These are phyloP conservation scores for Termitomyces sp. DNA, from an alignment of 768 basidiomycete species.

Conservation along the genomic window DNA sequence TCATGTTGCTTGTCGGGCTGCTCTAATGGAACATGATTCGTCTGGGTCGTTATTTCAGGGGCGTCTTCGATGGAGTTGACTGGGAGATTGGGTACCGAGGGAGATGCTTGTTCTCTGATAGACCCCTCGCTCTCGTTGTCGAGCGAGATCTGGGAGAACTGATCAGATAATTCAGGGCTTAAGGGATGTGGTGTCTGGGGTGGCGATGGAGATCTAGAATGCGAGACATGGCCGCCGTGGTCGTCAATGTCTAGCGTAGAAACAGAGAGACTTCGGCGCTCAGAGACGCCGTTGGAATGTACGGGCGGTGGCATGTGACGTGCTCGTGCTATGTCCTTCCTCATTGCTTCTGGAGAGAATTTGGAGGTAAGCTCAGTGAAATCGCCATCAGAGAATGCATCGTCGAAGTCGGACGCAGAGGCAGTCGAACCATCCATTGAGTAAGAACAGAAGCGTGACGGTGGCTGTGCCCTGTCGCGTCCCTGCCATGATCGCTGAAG, in stretches of 20 bases:
- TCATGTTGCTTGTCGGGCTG: slow-evolving; percentile 5
- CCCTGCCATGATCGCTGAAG: slow-evolving; percentile 71
- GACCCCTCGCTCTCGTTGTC: slow-evolving; percentile 19
- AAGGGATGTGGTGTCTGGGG: slow-evolving; percentile 21
- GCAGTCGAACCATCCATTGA: slow-evolving; percentile 16
- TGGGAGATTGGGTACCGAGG: slow-evolving; percentile 22
- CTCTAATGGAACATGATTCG: slow-evolving; percentile 13
- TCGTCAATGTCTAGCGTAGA: slow-evolving; percentile 58
- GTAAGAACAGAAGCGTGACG: background rate
- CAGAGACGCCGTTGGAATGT: slow-evolving; percentile 32
- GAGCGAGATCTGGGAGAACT: slow-evolving; percentile 39
- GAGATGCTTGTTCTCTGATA: slow-evolving; percentile 1
- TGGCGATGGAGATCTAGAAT: slow-evolving; percentile 18
- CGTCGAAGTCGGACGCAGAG: slow-evolving; percentile 49
- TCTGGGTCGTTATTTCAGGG: slow-evolving; percentile 17
- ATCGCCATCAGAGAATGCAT: slow-evolving; percentile 64
- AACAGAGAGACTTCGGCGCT: slow-evolving; percentile 42
- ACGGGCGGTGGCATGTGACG: slow-evolving; percentile 38
- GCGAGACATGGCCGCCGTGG: slow-evolving; percentile 23
- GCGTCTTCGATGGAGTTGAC: slow-evolving; percentile 44
- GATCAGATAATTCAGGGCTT: slow-evolving; percentile 24
- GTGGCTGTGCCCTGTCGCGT: slow-evolving; percentile 15
- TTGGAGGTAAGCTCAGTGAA: slow-evolving; percentile 45
- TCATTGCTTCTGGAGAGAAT: slow-evolving; percentile 60
- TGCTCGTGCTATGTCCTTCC: slow-evolving; percentile 57